A percentile compares a stretch with the other conserved stretches of the same genome.
Conservation (phyloP, 2,329 filamentous ascomycete species). For the Falciphora oryzae region DNA sequence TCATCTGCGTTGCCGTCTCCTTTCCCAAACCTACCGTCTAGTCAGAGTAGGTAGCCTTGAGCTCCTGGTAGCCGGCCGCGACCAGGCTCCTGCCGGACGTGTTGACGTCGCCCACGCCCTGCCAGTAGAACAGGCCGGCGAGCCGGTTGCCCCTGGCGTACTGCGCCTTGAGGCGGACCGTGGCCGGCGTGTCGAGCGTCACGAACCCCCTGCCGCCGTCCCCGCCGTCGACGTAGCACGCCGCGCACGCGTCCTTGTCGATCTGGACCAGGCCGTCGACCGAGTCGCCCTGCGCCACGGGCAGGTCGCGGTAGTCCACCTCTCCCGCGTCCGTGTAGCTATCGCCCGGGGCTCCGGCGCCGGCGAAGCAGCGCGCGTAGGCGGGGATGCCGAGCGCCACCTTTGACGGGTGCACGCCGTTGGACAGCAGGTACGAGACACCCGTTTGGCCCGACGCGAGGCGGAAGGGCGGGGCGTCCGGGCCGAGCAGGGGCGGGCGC, state of each 20-base stretch:
- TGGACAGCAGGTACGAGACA: slow-evolving; percentile 45
- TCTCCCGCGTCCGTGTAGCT: slow-evolving; percentile 41
- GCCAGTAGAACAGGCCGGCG: slow-evolving; percentile 65
- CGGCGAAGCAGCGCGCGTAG: slow-evolving; percentile 57
- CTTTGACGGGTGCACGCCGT: slow-evolving; percentile 51
- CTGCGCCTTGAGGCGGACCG: slow-evolving; percentile 54
- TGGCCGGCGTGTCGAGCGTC: slow-evolving; percentile 57
- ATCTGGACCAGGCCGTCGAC: background rate
- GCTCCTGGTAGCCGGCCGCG: slow-evolving; percentile 50
- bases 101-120: slow-evolving; percentile 52
- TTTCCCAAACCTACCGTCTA: background rate
- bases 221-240: slow-evolving; percentile 44
- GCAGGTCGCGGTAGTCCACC: slow-evolving; percentile 58
- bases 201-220: slow-evolving; percentile 43
- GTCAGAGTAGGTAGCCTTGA: slow-evolving; percentile 27
- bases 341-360: slow-evolving; percentile 47
- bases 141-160: slow-evolving; percentile 50
- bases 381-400: slow-evolving; percentile 57
- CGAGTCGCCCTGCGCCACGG: slow-evolving; percentile 20
- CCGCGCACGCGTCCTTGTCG: slow-evolving; percentile 35
- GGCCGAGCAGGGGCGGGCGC: slow-evolving; percentile 29
- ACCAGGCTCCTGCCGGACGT: slow-evolving; percentile 49
- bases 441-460: slow-evolving; percentile 45
- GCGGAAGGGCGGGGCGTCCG: slow-evolving; percentile 19
- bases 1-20: background rate